These are phyloP conservation scores for Lachancea cidri DNA, from an alignment of 805 yeast genomes.

Conservation along the genomic window DNA sequence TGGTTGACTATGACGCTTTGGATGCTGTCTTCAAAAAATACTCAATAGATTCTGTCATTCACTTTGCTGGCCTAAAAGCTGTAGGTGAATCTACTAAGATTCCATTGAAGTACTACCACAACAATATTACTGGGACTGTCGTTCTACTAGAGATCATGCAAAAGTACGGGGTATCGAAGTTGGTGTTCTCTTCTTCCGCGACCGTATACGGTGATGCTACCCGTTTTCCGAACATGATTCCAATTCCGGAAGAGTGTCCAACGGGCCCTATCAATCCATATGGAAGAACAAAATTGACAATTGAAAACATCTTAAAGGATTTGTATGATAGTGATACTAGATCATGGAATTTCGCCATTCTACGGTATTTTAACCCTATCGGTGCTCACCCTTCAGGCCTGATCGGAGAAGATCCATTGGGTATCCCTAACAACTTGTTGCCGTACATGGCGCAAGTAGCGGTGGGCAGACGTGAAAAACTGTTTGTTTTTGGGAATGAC, in stretches of 20 bases:
- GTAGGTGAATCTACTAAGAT: slow-evolving; percentile 71
- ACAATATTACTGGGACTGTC: slow-evolving; percentile 63
- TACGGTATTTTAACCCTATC: slow-evolving; percentile 78
- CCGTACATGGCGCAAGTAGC: slow-evolving; percentile 79
- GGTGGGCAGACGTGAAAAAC: slow-evolving; percentile 59
- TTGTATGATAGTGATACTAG: slow-evolving; percentile 39
- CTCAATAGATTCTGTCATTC: slow-evolving; percentile 56
- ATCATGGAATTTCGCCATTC: slow-evolving; percentile 50
- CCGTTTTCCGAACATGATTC: slow-evolving; percentile 64
- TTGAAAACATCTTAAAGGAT: slow-evolving; percentile 59
- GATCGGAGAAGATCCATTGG: slow-evolving; percentile 77
- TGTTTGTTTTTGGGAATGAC: slow-evolving; percentile 67
- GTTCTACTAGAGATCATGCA: slow-evolving; percentile 51
- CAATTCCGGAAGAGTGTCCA: slow-evolving; percentile 75
- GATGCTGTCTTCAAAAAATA: slow-evolving; percentile 43
- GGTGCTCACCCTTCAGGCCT: slow-evolving; percentile 83
- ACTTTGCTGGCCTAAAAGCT: slow-evolving; percentile 80
- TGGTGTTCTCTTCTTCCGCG: slow-evolving; percentile 76
- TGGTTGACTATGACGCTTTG: slow-evolving; percentile 47
- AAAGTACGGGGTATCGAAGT: slow-evolving; percentile 39
- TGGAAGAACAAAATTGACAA: slow-evolving; percentile 64
- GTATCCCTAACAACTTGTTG: slow-evolving; percentile 69
- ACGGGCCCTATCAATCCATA: slow-evolving; percentile 73
- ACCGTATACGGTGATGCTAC: slow-evolving; percentile 83
- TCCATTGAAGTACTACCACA: slow-evolving; percentile 64